These are phyloP conservation scores for Dendrobium catenatum DNA, from an alignment of 106 monocot species.

Conservation along the genomic window DNA sequence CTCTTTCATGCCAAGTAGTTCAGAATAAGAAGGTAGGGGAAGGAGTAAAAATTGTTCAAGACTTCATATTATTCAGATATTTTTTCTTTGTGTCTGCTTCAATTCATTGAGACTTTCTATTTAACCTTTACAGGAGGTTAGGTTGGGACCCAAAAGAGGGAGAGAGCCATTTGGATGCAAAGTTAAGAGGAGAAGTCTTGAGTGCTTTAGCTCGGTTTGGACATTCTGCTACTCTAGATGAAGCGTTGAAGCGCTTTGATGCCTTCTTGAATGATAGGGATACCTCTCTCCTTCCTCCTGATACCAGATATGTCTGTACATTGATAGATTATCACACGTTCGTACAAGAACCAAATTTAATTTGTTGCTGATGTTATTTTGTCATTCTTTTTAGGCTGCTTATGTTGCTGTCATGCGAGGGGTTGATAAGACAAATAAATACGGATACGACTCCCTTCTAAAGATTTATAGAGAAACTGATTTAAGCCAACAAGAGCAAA, in stretches of 20 bases:
- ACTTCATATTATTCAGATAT: too few relatives aligned
- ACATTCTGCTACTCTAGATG: constrained; percentile 56
- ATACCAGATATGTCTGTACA: constrained; percentile 61
- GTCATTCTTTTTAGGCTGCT: constrained; percentile 56
- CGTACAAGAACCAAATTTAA: background rate
- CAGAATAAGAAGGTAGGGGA: too few relatives aligned
- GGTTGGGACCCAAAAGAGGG: constrained; percentile 83
- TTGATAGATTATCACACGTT: background rate
- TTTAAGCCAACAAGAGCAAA: constrained; percentile 66
- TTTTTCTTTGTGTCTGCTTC: too few relatives aligned
- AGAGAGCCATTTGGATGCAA: constrained; percentile 81
- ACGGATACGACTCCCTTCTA: constrained; percentile 71
- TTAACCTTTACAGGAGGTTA: constrained; percentile 47
- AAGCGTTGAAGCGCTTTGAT: constrained; percentile 60
- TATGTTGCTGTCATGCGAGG: constrained; percentile 73
- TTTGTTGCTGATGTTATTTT: constrained; percentile 2
- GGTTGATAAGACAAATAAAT: constrained; percentile 43
- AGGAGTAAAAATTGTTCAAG: too few relatives aligned
- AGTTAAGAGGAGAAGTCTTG: constrained; percentile 69
- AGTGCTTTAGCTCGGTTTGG: constrained; percentile 69
- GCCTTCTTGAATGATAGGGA: constrained; percentile 62
- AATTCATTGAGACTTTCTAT: background rate
- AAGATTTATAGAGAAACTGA: constrained; percentile 69
- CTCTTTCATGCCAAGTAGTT: too few relatives aligned
- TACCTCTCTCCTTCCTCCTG: constrained; percentile 71